Conservation (phyloP, 176 grass and related monocot genomes). For the Aegilops umbellulata region DNA sequence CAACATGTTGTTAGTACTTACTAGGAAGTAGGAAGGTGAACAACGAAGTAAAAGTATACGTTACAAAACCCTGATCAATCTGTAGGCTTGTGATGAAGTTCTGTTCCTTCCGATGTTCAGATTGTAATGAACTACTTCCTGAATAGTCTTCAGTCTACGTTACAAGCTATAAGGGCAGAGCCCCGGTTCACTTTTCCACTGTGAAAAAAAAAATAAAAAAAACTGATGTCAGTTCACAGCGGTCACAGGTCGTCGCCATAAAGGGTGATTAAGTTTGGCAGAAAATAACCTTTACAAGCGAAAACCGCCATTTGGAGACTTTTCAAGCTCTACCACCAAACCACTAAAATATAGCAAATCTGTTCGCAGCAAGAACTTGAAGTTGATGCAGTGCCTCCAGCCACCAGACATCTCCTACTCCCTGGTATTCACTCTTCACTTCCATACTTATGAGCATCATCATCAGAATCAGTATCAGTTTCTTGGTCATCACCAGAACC, state of each 20-base stretch:
- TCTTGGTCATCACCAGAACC: constrained; percentile 22
- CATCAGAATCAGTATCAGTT: constrained; percentile 35
- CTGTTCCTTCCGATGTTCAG: not conserved
- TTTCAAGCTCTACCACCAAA: not conserved
- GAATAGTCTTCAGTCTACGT: not conserved
- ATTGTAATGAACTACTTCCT: not conserved
- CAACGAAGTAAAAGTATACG: not conserved
- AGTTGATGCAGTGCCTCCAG: not conserved
- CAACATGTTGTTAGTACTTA: constrained; percentile 8
- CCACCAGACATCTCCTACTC: not conserved
- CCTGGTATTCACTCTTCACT: not conserved
- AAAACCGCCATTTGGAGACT: not conserved
- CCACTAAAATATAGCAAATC: not conserved
- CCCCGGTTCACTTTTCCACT: not conserved
- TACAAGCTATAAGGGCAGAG: not conserved
- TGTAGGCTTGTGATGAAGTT: not conserved
- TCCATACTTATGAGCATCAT: constrained; percentile 23
- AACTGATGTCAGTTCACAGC: not conserved
- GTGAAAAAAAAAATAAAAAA: not conserved
- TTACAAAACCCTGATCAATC: constrained; percentile 20
- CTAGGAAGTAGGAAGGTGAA: not conserved
- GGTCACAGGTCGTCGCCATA: not conserved
- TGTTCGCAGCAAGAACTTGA: not conserved
- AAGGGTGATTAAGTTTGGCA: not conserved
- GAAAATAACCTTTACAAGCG: not conserved